A percentile compares a stretch with the other conserved stretches of the same genome.
These are phyloP conservation scores for Phytomonas sp. DNA, from an alignment of 208 protist species.

Conservation along the genomic window DNA sequence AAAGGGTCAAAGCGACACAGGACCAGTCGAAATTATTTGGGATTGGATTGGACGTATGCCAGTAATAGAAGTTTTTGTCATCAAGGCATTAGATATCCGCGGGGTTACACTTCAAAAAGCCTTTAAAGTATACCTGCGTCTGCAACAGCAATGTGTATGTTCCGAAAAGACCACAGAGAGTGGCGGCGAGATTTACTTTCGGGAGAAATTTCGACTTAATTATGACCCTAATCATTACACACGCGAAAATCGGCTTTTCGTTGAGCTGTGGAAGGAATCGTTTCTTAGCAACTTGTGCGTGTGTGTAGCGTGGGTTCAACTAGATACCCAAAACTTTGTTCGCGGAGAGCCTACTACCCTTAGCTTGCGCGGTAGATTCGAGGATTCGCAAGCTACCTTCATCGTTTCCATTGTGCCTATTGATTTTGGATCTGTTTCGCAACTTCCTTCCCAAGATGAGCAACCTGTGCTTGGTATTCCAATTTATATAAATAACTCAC, in stretches of 20 bases:
- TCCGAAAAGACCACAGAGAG: conserved; percentile 16
- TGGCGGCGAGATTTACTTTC: conserved; percentile 12
- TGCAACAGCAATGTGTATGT: conserved; percentile 44
- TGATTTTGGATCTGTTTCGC: conserved; percentile 20
- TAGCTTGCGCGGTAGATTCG: conserved; percentile 36
- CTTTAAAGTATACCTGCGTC: conserved; percentile 41
- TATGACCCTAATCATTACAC: conserved; percentile 17
- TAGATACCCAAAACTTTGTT: conserved; percentile 24
- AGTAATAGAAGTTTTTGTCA: conserved; percentile 29
- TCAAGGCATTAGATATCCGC: conserved; percentile 21
- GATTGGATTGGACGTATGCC: conserved; percentile 7
- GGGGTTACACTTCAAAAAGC: conserved; percentile 22
- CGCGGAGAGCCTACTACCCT: conserved; percentile 19
- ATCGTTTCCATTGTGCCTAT: conserved; percentile 21
- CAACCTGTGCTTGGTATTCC: neutral
- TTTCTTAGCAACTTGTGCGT: conserved; percentile 39
- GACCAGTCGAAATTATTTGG: neutral
- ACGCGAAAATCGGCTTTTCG: conserved; percentile 29
- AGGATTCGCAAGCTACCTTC: conserved; percentile 24
- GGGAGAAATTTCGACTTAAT: conserved; percentile 42
- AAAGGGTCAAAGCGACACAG: neutral
- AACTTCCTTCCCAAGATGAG: neutral
- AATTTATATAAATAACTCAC: neutral
- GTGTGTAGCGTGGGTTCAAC: conserved; percentile 33
- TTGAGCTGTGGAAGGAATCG: conserved; percentile 48